phyloP scores from a whole-genome alignment of 2,329 filamentous ascomycete species.

The Ophiosphaerella narmari region DNA sequence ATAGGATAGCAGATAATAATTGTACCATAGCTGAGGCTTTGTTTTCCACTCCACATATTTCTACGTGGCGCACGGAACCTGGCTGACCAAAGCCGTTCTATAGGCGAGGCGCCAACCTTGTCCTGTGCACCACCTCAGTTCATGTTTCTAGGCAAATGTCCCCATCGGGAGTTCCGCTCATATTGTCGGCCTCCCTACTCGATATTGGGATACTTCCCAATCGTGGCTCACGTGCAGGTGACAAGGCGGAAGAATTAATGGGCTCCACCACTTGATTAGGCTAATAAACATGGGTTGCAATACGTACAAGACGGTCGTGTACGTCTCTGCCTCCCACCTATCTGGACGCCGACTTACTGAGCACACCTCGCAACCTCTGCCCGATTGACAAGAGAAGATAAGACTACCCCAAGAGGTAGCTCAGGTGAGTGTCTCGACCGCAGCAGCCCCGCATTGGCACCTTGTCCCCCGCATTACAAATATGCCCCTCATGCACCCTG shows the following conservation, averaged over 20 bases:
- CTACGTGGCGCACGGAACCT: background rate
- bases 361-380: background rate
- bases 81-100: conserved; percentile 7
- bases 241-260: conserved; percentile 31
- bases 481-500: conserved; percentile 16
- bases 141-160: background rate
- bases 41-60: background rate
- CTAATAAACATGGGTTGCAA: conserved; percentile 28
- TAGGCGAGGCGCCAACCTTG: no score
- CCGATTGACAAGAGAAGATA: background rate
- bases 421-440: conserved; percentile 21
- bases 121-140: background rate
- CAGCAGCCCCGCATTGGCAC: conserved; percentile 18
- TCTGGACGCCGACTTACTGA: background rate
- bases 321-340: conserved; percentile 2
- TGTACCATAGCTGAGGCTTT: conserved; percentile 1
- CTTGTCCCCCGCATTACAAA: conserved; percentile 4
- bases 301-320: background rate
- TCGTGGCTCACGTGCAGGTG: conserved; percentile 11
- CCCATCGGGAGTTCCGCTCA: conserved; percentile 22
- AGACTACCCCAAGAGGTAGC: conserved; percentile 1
- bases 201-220: conserved; percentile 12
- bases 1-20: conserved; percentile 8
- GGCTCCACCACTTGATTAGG: conserved; percentile 36
- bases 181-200: conserved; percentile 23